phyloP scores from a whole-genome alignment of 208 protist genomes.

The Naegleria gruberi region DNA sequence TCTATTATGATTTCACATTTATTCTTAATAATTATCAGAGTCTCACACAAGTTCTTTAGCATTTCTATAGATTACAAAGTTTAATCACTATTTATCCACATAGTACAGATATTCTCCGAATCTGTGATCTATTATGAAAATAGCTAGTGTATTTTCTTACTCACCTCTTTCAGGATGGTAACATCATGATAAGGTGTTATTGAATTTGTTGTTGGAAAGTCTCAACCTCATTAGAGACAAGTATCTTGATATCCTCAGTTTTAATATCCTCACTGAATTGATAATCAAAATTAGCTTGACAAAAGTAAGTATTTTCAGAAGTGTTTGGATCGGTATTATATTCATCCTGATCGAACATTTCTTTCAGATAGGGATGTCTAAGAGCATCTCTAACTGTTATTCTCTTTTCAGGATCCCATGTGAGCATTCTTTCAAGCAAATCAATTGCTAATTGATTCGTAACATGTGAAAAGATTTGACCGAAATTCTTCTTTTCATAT shows the following conservation, averaged over 20 bases:
- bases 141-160: no score
- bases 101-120: no score
- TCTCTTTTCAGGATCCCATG: constrained; percentile 43
- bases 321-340: not conserved
- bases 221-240: not conserved
- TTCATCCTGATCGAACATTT: constrained; percentile 6
- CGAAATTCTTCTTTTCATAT: not conserved
- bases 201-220: not conserved
- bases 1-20: no score
- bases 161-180: no score
- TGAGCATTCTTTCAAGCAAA: constrained; percentile 47
- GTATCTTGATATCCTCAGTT: constrained; percentile 4
- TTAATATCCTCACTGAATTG: not conserved
- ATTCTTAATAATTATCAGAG: no score
- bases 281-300: not conserved
- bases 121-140: no score
- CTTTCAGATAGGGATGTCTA: constrained; percentile 43
- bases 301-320: not conserved
- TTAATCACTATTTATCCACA: no score
- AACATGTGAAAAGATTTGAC: not conserved
- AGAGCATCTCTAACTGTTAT: constrained; percentile 48
- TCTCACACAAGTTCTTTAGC: no score
- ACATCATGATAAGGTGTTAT: no score
- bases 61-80: no score
- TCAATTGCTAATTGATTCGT: constrained; percentile 31